phyloP scores from a whole-genome alignment of 257 asterid genomes.

The Solanum chilense region DNA sequence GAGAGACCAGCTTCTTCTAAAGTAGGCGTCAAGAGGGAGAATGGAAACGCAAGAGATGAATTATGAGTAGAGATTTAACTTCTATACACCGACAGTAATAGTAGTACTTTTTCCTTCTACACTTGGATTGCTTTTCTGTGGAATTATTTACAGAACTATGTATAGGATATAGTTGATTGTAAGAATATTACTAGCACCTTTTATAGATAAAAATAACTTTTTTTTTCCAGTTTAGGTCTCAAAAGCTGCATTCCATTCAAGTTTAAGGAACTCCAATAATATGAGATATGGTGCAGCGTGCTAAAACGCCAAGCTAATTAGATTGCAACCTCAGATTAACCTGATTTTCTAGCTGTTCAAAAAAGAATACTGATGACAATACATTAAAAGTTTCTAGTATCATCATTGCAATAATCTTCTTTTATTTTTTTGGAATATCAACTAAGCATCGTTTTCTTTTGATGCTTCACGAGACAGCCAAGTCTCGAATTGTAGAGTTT shows the following conservation, averaged over 20 bases:
- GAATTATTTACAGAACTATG: not conserved
- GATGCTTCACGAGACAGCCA: constrained; percentile 33
- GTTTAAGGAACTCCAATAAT: not conserved
- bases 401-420: not conserved
- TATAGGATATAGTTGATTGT: not conserved
- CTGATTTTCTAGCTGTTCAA: not conserved
- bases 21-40: constrained; percentile 20
- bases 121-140: not conserved
- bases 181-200: not conserved
- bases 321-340: not conserved
- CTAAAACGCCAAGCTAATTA: not conserved
- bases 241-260: not conserved
- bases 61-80: constrained; percentile 22
- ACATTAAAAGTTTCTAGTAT: not conserved
- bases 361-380: not conserved
- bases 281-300: not conserved
- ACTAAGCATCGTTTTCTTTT: not conserved
- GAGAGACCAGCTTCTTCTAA: constrained; percentile 35
- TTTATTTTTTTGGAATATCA: not conserved
- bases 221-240: not conserved
- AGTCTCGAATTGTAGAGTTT: not conserved
- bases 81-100: not conserved
- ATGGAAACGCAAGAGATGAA: constrained; percentile 50
- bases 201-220: not conserved
- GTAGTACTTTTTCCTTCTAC: not conserved